These are phyloP conservation scores for Lactifluus pinguis DNA, from an alignment of 768 basidiomycete species.

Conservation along the genomic window DNA sequence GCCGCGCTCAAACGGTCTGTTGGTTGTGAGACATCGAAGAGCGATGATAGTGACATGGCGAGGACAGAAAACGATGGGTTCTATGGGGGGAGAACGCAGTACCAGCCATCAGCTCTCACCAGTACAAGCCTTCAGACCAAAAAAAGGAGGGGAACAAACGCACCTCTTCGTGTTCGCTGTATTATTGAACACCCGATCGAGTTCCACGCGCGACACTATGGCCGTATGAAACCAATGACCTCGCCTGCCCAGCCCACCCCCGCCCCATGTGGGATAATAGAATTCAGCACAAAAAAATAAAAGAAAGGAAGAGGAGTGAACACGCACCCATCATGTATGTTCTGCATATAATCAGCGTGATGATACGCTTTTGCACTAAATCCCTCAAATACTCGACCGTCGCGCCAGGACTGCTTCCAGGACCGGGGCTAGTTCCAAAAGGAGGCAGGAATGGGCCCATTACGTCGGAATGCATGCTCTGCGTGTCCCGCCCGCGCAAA, in stretches of 20 bases:
- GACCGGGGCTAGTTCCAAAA: no score
- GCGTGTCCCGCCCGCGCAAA: no score
- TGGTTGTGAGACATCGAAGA: no score
- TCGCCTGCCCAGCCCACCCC: constrained; percentile 49
- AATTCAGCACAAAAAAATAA: not conserved
- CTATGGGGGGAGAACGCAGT: constrained; percentile 30
- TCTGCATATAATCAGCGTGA: constrained; percentile 77
- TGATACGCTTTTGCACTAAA: constrained; percentile 73
- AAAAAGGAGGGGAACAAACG: constrained; percentile 15
- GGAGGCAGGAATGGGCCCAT: no score
- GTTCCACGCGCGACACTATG: constrained; percentile 61
- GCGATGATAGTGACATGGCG: constrained; percentile 71
- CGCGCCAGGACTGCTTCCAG: no score
- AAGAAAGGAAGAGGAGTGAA: not conserved
- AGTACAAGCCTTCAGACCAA: no score
- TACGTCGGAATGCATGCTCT: no score
- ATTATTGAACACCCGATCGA: constrained; percentile 69
- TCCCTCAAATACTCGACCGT: constrained; percentile 59
- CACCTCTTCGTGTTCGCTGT: constrained; percentile 72
- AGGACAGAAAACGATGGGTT: constrained; percentile 73
- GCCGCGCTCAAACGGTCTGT: constrained; percentile 19
- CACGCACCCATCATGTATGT: constrained; percentile 78
- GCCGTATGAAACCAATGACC: constrained; percentile 88
- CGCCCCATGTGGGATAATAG: not conserved
- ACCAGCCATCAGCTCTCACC: not conserved